phyloP scores from a whole-genome alignment of 129 eudicot genomes.

The Flaveria linearis region DNA sequence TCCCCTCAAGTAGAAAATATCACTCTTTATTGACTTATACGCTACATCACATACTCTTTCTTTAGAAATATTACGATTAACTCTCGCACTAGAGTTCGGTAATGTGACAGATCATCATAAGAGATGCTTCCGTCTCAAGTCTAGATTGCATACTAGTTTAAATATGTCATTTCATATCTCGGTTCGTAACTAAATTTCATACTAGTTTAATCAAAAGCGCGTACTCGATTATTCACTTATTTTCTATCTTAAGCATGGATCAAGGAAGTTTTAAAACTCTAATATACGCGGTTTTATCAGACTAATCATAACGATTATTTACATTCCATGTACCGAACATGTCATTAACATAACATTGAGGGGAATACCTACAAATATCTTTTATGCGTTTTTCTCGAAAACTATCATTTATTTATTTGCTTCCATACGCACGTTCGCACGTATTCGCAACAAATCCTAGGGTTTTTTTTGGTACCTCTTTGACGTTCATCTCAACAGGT shows the following conservation, averaged over 20 bases:
- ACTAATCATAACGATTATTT: too few relatives aligned
- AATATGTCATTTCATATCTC: too few relatives aligned
- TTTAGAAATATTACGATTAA: not conserved
- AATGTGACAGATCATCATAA: not conserved
- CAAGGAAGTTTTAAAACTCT: too few relatives aligned
- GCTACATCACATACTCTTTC: not conserved
- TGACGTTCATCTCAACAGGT: conserved; percentile 32
- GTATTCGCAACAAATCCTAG: conserved; percentile 30
- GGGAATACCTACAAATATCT: not conserved
- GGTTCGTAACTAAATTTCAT: too few relatives aligned
- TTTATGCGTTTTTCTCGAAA: not conserved
- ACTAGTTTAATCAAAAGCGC: too few relatives aligned
- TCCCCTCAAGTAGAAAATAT: not conserved
- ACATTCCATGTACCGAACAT: too few relatives aligned
- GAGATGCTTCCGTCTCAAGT: not conserved
- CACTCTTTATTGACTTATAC: not conserved
- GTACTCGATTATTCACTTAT: too few relatives aligned
- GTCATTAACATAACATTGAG: not conserved
- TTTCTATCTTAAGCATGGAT: too few relatives aligned
- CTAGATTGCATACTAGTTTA: not conserved
- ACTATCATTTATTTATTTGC: not conserved
- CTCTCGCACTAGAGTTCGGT: not conserved
- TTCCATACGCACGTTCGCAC: conserved; percentile 3
- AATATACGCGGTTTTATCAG: too few relatives aligned
- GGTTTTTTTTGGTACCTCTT: conserved; percentile 25